phyloP scores from a whole-genome alignment of 2,329 filamentous ascomycete genomes.

The Tolypocladium paradoxum region DNA sequence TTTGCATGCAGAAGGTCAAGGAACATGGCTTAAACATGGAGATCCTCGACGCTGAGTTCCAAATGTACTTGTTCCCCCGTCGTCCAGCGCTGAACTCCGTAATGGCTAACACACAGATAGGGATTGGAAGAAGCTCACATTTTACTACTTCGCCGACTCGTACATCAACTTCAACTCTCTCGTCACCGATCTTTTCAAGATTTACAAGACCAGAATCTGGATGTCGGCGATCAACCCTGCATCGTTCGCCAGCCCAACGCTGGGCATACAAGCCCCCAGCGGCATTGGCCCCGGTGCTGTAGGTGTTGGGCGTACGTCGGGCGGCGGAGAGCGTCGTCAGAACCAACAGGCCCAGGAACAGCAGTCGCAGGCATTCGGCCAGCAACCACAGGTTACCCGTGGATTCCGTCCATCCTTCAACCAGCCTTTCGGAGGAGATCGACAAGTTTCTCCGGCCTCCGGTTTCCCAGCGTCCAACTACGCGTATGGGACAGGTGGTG shows the following conservation, averaged over 20 bases:
- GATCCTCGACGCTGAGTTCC: conserved; percentile 95
- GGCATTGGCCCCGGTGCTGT: conserved; percentile 56
- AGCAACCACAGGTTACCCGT: conserved; percentile 25
- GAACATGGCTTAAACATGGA: conserved; percentile 97
- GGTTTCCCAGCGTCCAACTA: conserved; percentile 24
- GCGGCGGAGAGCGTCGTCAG: conserved; percentile 34
- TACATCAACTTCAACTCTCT: conserved; percentile 99
- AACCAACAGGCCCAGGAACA: conserved; percentile 29
- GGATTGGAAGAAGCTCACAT: conserved; percentile 98
- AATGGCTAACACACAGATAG: conserved; percentile 32
- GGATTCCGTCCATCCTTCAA: conserved; percentile 32
- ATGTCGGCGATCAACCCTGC: conserved; percentile 99
- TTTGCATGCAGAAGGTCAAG: conserved; percentile 92
- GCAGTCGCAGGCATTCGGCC: conserved; percentile 24
- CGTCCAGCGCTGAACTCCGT: background rate
- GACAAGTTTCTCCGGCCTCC: conserved; percentile 25
- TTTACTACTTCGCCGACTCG: conserved; percentile 95
- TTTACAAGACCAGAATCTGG: conserved; percentile 99
- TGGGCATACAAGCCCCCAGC: conserved; percentile 60
- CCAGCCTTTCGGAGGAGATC: conserved; percentile 31
- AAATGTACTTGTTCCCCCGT: conserved; percentile 59
- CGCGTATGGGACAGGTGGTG: conserved; percentile 19
- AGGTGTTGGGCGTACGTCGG: conserved; percentile 39
- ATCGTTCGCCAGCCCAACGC: conserved; percentile 73
- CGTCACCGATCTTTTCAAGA: conserved; percentile 95